phyloP scores from a whole-genome alignment of 2,329 filamentous ascomycete genomes.

The Sphaerostilbella broomeana region DNA sequence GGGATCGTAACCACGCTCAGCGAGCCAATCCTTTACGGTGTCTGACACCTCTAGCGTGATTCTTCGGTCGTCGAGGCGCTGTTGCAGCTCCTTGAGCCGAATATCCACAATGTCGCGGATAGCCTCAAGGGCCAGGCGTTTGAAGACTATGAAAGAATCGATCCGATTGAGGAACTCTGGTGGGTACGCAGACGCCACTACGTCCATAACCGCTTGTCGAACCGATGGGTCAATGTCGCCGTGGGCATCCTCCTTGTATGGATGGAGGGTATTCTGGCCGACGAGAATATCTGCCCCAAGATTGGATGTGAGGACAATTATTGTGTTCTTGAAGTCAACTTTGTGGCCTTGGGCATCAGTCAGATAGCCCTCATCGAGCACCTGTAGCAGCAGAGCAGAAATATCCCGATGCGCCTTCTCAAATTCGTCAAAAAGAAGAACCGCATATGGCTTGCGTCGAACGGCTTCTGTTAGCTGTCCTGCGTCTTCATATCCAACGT shows the following conservation, averaged over 20 bases:
- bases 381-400: slow-evolving; percentile 82
- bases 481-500: slow-evolving; percentile 94
- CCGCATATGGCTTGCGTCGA: slow-evolving; percentile 87
- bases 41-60: slow-evolving; percentile 68
- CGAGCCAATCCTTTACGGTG: slow-evolving; percentile 77
- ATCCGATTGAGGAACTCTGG: slow-evolving; percentile 96
- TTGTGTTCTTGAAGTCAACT: slow-evolving; percentile 92
- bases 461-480: slow-evolving; percentile 95
- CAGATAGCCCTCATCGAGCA: slow-evolving; percentile 91
- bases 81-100: slow-evolving; percentile 75
- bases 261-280: slow-evolving; percentile 59
- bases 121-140: slow-evolving; percentile 69
- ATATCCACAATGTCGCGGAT: slow-evolving; percentile 93
- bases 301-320: slow-evolving; percentile 95
- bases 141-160: slow-evolving; percentile 96
- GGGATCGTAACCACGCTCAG: slow-evolving; percentile 83
- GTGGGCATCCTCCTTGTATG: slow-evolving; percentile 54
- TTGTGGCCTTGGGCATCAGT: slow-evolving; percentile 95
- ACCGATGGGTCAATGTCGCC: slow-evolving; percentile 67
- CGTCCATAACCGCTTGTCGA: slow-evolving; percentile 78
- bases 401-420: slow-evolving; percentile 97
- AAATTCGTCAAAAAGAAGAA: slow-evolving; percentile 93
- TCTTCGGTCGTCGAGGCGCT: slow-evolving; percentile 74
- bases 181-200: slow-evolving; percentile 67
- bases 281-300: slow-evolving; percentile 89